These are phyloP conservation scores for Ogataea degrootiae DNA, from an alignment of 805 yeast species.

Conservation along the genomic window DNA sequence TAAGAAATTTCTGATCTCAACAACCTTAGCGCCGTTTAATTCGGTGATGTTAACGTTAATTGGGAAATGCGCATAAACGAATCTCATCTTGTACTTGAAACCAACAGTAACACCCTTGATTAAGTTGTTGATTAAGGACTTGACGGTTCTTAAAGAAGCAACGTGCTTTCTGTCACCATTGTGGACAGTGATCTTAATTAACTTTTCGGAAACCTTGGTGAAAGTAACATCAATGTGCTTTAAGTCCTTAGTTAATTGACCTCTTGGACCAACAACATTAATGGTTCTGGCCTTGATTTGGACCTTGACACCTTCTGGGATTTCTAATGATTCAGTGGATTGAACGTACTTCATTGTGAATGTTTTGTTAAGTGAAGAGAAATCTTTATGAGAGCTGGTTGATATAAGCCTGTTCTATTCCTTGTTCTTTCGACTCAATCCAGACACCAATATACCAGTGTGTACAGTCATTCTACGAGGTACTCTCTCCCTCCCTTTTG, in stretches of 20 bases:
- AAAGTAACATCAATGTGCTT: slow-evolving; percentile 94
- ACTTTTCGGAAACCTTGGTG: slow-evolving; percentile 65
- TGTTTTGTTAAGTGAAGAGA: not conserved
- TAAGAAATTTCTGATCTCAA: slow-evolving; percentile 98
- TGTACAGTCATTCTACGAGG: not conserved
- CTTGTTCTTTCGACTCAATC: no score
- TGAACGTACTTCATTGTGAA: slow-evolving; percentile 56
- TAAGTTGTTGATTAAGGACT: slow-evolving; percentile 90
- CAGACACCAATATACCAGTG: no score
- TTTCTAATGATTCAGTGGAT: slow-evolving; percentile 52
- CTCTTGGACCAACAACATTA: slow-evolving; percentile 97
- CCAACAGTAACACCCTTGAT: slow-evolving; percentile 99
- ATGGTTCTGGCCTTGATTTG: slow-evolving; percentile 86
- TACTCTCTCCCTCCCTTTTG: not conserved
- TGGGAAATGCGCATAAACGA: slow-evolving; percentile 99
- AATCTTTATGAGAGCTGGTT: not conserved
- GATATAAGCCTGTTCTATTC: no score
- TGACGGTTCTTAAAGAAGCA: slow-evolving; percentile 98
- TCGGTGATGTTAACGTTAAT: slow-evolving; percentile 92
- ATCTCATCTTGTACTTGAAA: slow-evolving; percentile 99
- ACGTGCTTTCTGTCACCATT: slow-evolving; percentile 99
- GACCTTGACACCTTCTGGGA: slow-evolving; percentile 92
- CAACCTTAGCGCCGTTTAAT: slow-evolving; percentile 63
- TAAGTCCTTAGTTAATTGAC: slow-evolving; percentile 83
- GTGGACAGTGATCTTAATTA: slow-evolving; percentile 87